phyloP scores from a whole-genome alignment of 805 yeast genomes.

The Candida railenensis region DNA sequence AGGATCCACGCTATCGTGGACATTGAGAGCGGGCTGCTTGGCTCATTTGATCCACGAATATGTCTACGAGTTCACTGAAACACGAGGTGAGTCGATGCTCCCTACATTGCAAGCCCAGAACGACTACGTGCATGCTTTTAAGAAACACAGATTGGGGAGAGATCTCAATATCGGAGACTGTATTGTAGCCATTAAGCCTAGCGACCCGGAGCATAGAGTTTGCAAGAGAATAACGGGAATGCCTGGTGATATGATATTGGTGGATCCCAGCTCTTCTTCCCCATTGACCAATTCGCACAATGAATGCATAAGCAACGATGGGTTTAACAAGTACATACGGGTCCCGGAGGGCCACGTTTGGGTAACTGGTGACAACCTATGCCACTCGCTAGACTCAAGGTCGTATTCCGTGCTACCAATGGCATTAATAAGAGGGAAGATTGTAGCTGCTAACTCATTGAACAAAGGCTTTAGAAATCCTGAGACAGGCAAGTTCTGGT shows the following conservation, averaged over 20 bases:
- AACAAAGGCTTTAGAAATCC: constrained; percentile 43
- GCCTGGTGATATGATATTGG: constrained; percentile 85
- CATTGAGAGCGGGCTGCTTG: constrained; percentile 59
- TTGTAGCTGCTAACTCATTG: constrained; percentile 63
- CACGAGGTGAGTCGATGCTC: constrained; percentile 93
- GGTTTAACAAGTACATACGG: constrained; percentile 56
- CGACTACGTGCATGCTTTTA: constrained; percentile 79
- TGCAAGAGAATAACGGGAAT: constrained; percentile 93
- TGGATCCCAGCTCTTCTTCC: constrained; percentile 73
- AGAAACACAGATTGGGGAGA: constrained; percentile 61
- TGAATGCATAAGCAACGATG: constrained; percentile 32
- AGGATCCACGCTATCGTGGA: constrained; percentile 44
- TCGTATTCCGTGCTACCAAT: constrained; percentile 87
- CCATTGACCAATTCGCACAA: constrained; percentile 32
- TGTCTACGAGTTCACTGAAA: constrained; percentile 72
- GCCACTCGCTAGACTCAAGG: constrained; percentile 85
- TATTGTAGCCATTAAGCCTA: constrained; percentile 85
- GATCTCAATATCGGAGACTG: constrained; percentile 79
- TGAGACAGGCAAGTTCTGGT: constrained; percentile 27
- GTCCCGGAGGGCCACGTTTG: constrained; percentile 96
- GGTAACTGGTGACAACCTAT: constrained; percentile 94
- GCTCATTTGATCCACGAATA: constrained; percentile 66
- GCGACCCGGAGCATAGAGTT: constrained; percentile 79
- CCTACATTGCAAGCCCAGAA: constrained; percentile 77
- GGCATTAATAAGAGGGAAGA: constrained; percentile 85